Evolutionary conservation across 371 early-diverging fungal species (phyloP).

Genomic region (Chytridium lagenaria): DNA sequence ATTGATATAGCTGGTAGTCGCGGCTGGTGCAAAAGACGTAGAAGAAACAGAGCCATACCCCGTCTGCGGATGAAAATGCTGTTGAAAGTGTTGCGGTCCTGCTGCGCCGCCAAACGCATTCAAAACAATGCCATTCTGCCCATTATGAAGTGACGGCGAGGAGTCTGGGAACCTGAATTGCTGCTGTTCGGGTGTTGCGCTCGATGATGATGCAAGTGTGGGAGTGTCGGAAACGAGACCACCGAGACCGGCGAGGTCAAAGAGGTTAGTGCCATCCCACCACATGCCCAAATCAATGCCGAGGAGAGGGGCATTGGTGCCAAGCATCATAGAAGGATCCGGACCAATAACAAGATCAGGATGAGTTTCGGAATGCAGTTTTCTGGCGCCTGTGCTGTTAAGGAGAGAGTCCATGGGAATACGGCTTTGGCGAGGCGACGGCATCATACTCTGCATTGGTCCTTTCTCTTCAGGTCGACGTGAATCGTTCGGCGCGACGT

Average conservation of each 20-base stretch:
- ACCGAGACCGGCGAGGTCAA: slow-evolving; percentile 14
- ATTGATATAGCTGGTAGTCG: too few relatives aligned
- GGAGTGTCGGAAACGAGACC: not conserved
- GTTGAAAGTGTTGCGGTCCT: too few relatives aligned
- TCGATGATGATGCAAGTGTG: not conserved
- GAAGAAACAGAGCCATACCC: too few relatives aligned
- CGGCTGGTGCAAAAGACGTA: too few relatives aligned
- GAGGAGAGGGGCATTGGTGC: not conserved
- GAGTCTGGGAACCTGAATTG: too few relatives aligned
- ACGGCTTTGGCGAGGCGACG: not conserved
- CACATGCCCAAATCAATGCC: not conserved
- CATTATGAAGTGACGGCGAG: too few relatives aligned
- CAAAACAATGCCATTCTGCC: too few relatives aligned
- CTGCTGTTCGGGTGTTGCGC: not conserved
- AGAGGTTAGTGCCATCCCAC: slow-evolving; percentile 11
- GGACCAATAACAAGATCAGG: not conserved
- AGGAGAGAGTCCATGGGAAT: slow-evolving; percentile 1
- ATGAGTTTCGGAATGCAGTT: not conserved
- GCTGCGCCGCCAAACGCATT: too few relatives aligned
- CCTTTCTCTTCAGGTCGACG: not conserved
- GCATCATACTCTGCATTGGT: not conserved
- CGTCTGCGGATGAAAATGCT: too few relatives aligned
- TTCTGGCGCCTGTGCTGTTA: not conserved
- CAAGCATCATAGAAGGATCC: not conserved
- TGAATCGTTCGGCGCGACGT: too few relatives aligned